Percentiles rank a stretch among this genome's conserved stretches.
These are phyloP conservation scores for Amaranthus hypochondriacus DNA, from an alignment of 148 eudicot species.

Conservation along the genomic window DNA sequence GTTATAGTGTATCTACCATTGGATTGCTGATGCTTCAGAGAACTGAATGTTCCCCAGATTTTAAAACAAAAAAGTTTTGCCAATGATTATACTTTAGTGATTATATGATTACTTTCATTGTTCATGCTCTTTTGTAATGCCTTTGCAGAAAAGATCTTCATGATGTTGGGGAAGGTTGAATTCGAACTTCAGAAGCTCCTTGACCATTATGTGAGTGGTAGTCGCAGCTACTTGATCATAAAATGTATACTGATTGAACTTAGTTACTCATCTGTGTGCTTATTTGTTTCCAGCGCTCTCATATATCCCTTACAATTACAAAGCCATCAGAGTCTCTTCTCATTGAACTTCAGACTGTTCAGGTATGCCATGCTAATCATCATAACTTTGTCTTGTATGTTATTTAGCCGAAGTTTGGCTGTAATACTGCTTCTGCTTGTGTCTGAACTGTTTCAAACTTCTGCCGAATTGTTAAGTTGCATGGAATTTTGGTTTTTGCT, in stretches of 20 bases:
- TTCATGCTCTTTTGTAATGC: slow-evolving; percentile 9
- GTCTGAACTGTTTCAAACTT: neutral
- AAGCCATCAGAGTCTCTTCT: slow-evolving; percentile 93
- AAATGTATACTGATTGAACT: slow-evolving; percentile 1
- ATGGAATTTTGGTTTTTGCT: too few species aligned
- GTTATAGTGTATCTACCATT: neutral
- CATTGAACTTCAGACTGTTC: slow-evolving; percentile 86
- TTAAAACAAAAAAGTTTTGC: neutral
- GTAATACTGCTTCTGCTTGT: neutral
- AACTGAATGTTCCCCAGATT: neutral
- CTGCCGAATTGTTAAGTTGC: neutral
- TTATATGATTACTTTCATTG: neutral
- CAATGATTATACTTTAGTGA: neutral
- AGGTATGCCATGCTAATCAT: slow-evolving; percentile 50
- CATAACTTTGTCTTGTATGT: neutral
- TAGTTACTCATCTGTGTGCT: slow-evolving; percentile 11
- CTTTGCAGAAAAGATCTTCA: slow-evolving; percentile 59
- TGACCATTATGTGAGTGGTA: slow-evolving; percentile 72
- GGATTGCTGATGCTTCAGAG: neutral
- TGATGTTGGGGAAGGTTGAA: slow-evolving; percentile 73
- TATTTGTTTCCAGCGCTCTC: slow-evolving; percentile 60
- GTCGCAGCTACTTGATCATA: neutral
- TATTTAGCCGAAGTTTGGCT: neutral
- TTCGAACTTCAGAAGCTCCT: slow-evolving; percentile 83
- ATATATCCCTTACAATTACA: slow-evolving; percentile 67